Conservation (phyloP, 192 early-diverging fungal species). For the Pecoramyces ruminantium region DNA sequence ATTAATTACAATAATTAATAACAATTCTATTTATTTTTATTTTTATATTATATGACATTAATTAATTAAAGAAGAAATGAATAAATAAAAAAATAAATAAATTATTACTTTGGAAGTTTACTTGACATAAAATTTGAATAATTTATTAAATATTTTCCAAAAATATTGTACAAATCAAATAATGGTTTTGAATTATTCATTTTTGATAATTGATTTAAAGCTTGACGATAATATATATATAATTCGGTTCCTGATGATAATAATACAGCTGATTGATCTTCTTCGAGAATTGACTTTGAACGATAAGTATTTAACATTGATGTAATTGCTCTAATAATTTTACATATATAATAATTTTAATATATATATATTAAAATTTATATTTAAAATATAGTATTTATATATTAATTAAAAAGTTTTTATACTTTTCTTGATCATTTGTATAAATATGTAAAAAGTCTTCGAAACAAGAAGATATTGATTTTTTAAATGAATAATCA, state of each 20-base stretch:
- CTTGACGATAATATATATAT: constrained; percentile 78
- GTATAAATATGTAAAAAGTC: constrained; percentile 81
- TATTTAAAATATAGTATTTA: no score
- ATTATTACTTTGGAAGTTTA: constrained; percentile 48
- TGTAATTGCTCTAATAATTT: constrained; percentile 45
- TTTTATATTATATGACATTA: no score
- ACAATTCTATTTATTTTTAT: no score
- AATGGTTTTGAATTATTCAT: constrained; percentile 75
- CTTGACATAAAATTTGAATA: constrained; percentile 63
- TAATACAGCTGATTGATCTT: constrained; percentile 42
- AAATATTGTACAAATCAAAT: constrained; percentile 61
- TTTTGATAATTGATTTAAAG: constrained; percentile 66
- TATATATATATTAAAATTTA: no score
- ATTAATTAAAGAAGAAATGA: no score
- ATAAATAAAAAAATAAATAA: background rate
- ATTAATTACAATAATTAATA: no score
- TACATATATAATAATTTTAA: no score
- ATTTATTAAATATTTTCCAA: constrained; percentile 57
- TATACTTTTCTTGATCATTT: constrained; percentile 61
- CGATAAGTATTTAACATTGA: constrained; percentile 35
- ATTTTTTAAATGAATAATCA: constrained; percentile 38
- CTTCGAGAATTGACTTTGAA: constrained; percentile 23
- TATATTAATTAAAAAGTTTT: no score
- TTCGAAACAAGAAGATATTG: constrained; percentile 70
- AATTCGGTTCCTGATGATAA: constrained; percentile 79